phyloP scores from a whole-genome alignment of 2,329 filamentous ascomycete genomes.

The Periconia macrospinosa region DNA sequence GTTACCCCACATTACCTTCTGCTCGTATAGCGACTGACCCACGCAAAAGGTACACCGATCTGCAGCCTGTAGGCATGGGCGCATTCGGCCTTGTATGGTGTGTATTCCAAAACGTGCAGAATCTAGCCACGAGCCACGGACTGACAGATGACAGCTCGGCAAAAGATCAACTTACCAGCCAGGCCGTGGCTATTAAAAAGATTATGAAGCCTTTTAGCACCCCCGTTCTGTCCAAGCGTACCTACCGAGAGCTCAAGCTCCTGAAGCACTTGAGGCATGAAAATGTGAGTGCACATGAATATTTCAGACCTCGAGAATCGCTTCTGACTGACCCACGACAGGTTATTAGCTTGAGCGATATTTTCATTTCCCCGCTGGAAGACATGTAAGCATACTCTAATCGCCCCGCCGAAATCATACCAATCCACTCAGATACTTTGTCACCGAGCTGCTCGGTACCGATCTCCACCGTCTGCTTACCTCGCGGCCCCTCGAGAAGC shows the following conservation, averaged over 20 bases:
- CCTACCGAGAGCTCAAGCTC: conserved; percentile 95
- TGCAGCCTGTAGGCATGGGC: conserved; percentile 98
- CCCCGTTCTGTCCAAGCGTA: conserved; percentile 95
- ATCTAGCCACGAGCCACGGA: neutral
- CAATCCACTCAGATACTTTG: conserved; percentile 74
- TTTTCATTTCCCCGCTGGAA: conserved; percentile 98
- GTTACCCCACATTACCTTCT: conserved; percentile 23
- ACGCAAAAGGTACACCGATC: conserved; percentile 80
- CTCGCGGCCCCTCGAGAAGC: conserved; percentile 94
- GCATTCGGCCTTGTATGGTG: conserved; percentile 98
- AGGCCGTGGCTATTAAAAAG: conserved; percentile 99
- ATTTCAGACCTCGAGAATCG: neutral
- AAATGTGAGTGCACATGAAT: conserved; percentile 65
- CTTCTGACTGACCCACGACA: conserved; percentile 23
- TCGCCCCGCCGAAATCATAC: conserved; percentile 5
- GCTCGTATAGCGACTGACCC: conserved; percentile 23
- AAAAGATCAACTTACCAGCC: conserved; percentile 94
- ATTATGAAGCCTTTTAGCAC: conserved; percentile 99
- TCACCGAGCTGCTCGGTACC: conserved; percentile 95
- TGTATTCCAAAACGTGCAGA: conserved; percentile 5
- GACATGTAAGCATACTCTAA: conserved; percentile 73
- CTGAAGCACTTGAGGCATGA: conserved; percentile 96
- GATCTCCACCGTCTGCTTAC: conserved; percentile 95
- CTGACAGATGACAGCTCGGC: conserved; percentile 69
- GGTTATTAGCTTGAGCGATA: conserved; percentile 98